phyloP scores from a whole-genome alignment of 2,329 filamentous ascomycete genomes.

The Botryotinia convoluta region DNA sequence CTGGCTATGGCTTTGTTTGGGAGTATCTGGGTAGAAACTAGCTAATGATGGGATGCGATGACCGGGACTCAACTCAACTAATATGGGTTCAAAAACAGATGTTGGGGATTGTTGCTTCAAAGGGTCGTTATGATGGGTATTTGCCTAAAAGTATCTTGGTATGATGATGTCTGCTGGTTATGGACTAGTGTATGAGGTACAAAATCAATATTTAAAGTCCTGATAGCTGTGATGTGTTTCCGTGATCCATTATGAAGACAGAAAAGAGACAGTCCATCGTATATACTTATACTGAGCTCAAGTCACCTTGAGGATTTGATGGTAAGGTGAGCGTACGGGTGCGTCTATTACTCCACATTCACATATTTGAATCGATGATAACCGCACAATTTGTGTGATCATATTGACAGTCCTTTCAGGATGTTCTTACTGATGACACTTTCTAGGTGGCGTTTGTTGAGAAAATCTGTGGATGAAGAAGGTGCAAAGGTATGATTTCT shows the following conservation, averaged over 20 bases:
- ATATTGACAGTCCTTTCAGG: neutral
- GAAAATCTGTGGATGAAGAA: neutral
- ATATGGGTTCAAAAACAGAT: neutral
- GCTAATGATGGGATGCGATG: neutral
- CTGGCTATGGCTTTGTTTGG: neutral
- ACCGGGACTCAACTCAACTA: neutral
- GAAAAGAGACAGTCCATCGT: neutral
- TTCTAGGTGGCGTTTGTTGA: neutral
- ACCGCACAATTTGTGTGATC: neutral
- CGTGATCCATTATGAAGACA: neutral
- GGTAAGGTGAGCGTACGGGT: neutral
- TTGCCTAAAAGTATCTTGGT: neutral
- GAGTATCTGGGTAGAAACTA: neutral
- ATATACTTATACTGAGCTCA: neutral
- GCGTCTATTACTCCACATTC: neutral
- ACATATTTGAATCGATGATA: neutral
- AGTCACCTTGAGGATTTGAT: neutral
- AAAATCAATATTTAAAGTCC: neutral
- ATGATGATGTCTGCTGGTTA: neutral
- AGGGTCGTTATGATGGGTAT: neutral
- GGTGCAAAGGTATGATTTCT: neutral
- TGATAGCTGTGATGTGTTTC: neutral
- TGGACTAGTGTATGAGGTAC: neutral
- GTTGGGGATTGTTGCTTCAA: neutral
- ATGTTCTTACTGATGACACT: neutral